Conservation (phyloP, 768 basidiomycete species). For the Asterophora lycoperdoides region DNA sequence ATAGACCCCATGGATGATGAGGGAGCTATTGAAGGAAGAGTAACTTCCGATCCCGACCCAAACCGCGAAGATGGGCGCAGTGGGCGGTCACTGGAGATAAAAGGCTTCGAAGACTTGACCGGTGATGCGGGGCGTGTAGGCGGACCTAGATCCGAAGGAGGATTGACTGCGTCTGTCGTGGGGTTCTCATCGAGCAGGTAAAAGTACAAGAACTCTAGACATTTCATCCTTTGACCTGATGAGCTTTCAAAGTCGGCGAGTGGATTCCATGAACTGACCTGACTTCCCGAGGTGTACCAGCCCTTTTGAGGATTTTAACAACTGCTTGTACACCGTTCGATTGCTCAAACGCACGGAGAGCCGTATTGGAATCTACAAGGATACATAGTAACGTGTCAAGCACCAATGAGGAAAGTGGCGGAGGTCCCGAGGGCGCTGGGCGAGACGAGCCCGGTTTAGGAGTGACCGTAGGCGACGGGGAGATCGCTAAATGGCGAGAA, state of each 20-base stretch:
- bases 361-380: constrained; percentile 78
- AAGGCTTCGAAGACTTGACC: constrained; percentile 36
- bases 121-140: constrained; percentile 39
- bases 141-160: constrained; percentile 20
- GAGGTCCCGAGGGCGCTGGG: constrained; percentile 17
- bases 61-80: constrained; percentile 35
- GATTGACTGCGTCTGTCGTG: constrained; percentile 14
- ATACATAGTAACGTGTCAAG: constrained; percentile 85
- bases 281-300: constrained; percentile 82
- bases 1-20: constrained; percentile 21
- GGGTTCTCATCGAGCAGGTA: constrained; percentile 83
- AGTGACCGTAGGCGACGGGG: constrained; percentile 23
- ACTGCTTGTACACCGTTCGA: constrained; percentile 73
- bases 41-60: constrained; percentile 32
- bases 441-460: constrained; percentile 19
- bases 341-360: constrained; percentile 76
- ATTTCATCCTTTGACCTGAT: constrained; percentile 73
- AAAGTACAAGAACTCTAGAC: constrained; percentile 91
- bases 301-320: constrained; percentile 84
- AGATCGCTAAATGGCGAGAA: constrained; percentile 55
- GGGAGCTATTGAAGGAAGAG: constrained; percentile 14
- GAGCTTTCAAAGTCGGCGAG: neutral
- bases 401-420: constrained; percentile 63
- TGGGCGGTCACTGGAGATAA: constrained; percentile 30
- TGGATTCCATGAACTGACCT: constrained; percentile 45